Evolutionary conservation across 345 rosid species (phyloP), one percentile per base, ranked within the genome.

Genomic region (Acer campestre): DNA sequence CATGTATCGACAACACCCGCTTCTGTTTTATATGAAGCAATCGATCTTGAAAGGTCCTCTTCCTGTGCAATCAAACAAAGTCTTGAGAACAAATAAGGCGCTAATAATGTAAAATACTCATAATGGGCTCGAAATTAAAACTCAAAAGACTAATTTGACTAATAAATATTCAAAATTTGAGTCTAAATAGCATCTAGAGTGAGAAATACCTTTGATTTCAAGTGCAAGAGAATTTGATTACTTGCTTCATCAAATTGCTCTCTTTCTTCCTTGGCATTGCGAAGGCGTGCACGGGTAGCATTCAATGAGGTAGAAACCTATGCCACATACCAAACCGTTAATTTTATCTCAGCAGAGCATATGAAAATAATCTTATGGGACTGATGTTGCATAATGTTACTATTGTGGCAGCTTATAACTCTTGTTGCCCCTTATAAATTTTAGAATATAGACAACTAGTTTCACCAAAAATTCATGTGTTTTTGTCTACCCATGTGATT

Each of bases 211-310:
- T 87, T 92, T 71, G 88, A 78, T 80, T 91, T 94, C 58, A 96
- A 81, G 87, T 90, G 94, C 70, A 89, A 20, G 12, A 94, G 87
- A 75, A 94, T 88, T 88, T 94, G 89, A 78, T 91, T 90, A 79
- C 95, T 90, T 23, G 99, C 97, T 64, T 94, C 92, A 82, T 94
- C 99, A 67, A 94, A 96, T 64, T 96, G 93, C 53, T 96, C 97
- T 81, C 97, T 80, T 85, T 94, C 98, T 87, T 96, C 97, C 87
- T 81, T 87, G 7, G 94, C 93, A 85, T 96, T 89, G 62, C 31
- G 87, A 75, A 94, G 90, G 68, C 94, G 93, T 78, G 85, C 89
- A 71, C 90, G 86, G 35, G 95, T 80, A 53, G 88, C 75, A 11
- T 83, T 75, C 78, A 92, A 84, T 18, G 88, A 88, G 74, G 80